Evolutionary conservation across 208 protist species (phyloP).

Genomic region (Crithidia bombi): DNA sequence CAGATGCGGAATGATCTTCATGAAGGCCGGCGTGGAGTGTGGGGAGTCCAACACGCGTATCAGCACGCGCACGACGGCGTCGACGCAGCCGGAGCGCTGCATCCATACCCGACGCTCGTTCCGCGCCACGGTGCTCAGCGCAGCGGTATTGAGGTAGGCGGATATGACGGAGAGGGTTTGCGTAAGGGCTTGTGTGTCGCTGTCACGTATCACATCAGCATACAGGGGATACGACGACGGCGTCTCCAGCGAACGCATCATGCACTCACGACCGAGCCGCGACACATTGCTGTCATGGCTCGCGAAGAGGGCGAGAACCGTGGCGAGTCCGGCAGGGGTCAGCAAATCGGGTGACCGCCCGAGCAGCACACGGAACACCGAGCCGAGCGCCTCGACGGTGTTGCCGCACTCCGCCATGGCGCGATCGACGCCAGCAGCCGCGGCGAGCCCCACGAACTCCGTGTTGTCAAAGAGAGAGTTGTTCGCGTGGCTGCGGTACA

Average conservation of each 20-base stretch:
- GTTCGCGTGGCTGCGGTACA: conserved; percentile 15
- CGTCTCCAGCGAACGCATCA: conserved; percentile 60
- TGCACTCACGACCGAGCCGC: conserved; percentile 60
- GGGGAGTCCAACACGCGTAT: conserved; percentile 40
- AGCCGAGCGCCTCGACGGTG: conserved; percentile 46
- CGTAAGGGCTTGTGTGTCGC: conserved; percentile 35
- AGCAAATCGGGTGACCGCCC: conserved; percentile 43
- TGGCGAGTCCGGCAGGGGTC: conserved; percentile 29
- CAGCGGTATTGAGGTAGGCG: conserved; percentile 33
- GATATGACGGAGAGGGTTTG: conserved; percentile 58
- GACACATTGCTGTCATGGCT: conserved; percentile 46
- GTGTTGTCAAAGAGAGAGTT: conserved; percentile 25
- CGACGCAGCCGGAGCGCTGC: conserved; percentile 59
- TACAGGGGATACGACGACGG: conserved; percentile 58
- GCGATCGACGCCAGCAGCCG: not conserved
- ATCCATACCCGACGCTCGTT: conserved; percentile 74
- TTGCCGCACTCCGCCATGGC: conserved; percentile 35
- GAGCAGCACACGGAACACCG: conserved; percentile 61
- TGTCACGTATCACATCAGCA: conserved; percentile 47
- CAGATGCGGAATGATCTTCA: conserved; percentile 58
- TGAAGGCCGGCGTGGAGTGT: conserved; percentile 42
- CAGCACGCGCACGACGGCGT: conserved; percentile 55
- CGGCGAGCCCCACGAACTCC: conserved; percentile 16
- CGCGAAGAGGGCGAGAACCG: conserved; percentile 59
- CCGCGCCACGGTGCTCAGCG: conserved; percentile 32